Evolutionary conservation across 176 grass and related monocot genomes (phyloP), one percentile per base, ranked within the genome.

Genomic region (Carex pumila): DNA sequence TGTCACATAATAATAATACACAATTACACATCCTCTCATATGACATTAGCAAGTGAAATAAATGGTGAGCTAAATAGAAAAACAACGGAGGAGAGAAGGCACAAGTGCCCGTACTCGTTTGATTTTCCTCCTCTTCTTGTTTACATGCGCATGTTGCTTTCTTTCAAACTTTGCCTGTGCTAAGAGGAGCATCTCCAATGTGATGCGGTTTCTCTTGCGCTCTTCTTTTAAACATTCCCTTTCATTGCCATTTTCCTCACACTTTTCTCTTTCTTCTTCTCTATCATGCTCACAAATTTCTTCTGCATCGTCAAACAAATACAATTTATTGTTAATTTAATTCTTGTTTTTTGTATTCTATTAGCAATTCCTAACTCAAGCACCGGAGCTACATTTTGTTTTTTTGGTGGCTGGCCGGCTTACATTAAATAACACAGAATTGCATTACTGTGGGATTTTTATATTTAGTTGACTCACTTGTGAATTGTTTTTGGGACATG

Each of bases 101-200:
- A 54, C 6, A 34, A 77, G 3, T 31, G 22, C 12, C 13, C 13
- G 12, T 8, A 54, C 12, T 54, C 50, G 6, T 34, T 77, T 77
- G 50, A 77, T 53, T 55, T 57, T 77, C 11, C 73, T 77, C 73
- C 15, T 43, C 12, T 55, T 77, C 21, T 77, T 55, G 50, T 77
- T 53, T 54, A 17, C 25, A 31, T 77, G 18, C 12, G 50, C 50
- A 13, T 77, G 13, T 30, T 77, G 73, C 6, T 54, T 77, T 9
- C 25, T 77, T 34, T 77, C 73, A 18, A 77, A 77, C 15, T 77
- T 77, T 9, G 73, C 50, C 25, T 77, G 73, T 56, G 73, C 73
- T 77, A 49, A 7, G 6, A 77, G 73, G 6, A 77, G 73, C 73
- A 77, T 77, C 11, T 77, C 22, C 25, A 77, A 34, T 30, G 73